A percentile compares a stretch with the other conserved stretches of the same genome.
These are phyloP conservation scores for Lipomyces yamadae DNA, from an alignment of 805 yeast species.

Conservation along the genomic window DNA sequence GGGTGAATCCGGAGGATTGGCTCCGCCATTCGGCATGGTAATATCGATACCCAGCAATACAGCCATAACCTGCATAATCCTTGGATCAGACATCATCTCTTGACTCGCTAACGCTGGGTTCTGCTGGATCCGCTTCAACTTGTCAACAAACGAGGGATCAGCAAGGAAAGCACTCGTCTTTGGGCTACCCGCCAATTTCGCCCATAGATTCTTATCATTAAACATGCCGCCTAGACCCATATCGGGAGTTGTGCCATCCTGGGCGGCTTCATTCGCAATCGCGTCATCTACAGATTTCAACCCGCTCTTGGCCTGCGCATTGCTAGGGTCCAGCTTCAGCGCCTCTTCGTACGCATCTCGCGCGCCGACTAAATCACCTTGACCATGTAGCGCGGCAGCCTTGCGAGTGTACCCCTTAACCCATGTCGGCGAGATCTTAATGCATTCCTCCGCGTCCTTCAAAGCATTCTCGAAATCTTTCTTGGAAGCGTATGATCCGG, in stretches of 20 bases:
- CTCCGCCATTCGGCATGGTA: slow-evolving; percentile 43
- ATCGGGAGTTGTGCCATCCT: slow-evolving; percentile 58
- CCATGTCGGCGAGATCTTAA: slow-evolving; percentile 82
- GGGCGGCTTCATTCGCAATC: slow-evolving; percentile 53
- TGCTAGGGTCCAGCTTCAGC: slow-evolving; percentile 74
- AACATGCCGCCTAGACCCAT: slow-evolving; percentile 79
- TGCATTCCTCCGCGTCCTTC: slow-evolving; percentile 83
- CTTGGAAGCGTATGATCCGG: slow-evolving; percentile 85
- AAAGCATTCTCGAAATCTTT: slow-evolving; percentile 75
- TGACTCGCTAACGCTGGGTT: slow-evolving; percentile 78
- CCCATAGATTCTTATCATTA: slow-evolving; percentile 76
- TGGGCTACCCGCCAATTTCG: slow-evolving; percentile 79
- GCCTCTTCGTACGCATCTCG: slow-evolving; percentile 74
- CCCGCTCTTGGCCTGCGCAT: slow-evolving; percentile 88
- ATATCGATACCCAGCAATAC: slow-evolving; percentile 77
- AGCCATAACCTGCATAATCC: slow-evolving; percentile 87
- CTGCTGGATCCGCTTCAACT: slow-evolving; percentile 57
- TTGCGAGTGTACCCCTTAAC: slow-evolving; percentile 94
- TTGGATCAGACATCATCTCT: slow-evolving; percentile 76
- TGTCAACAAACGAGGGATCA: slow-evolving; percentile 80
- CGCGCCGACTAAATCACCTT: slow-evolving; percentile 78
- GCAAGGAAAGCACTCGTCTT: slow-evolving; percentile 84
- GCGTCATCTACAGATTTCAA: slow-evolving; percentile 70
- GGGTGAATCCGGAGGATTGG: slow-evolving; percentile 37
- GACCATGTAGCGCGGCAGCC: slow-evolving; percentile 92